Base-by-base conservation (phyloP, 2,329 filamentous ascomycete species). In the Aspergillus neoniger region DNA sequence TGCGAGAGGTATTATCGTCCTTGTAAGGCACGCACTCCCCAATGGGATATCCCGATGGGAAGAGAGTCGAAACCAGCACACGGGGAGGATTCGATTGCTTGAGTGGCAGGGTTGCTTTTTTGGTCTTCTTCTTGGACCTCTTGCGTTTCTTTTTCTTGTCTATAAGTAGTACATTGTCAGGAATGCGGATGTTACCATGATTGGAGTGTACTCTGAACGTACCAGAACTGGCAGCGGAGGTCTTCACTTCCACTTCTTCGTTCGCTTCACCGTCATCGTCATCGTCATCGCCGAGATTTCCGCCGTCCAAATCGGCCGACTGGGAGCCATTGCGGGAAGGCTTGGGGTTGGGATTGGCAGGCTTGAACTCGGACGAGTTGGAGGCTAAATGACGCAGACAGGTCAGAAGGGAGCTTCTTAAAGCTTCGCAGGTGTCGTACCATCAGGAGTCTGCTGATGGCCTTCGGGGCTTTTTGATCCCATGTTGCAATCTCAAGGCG, bases 71-170 rank as follows among this genome's bases (percentile, higher is more conserved):
- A 9, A 84, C 68, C 14, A 77, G 74, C 23, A 82, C 72, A n/a
- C 79, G 75, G 9, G 82, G 82, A 32, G 82, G 82, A 19, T 69
- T 75, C 7, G 78, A 77, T 63, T 84, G 82, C 59, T 76, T 68
- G 14, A 50, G 39, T 54, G 57, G 59, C 12, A 67, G 9, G 28
- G 28, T 39, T 49, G 55, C 63, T 15, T 54, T 64, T 17, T 61
- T 60, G 38, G 58, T 57, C 55, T 67, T 67, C 57, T 62, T 82
- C 69, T 79, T 80, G 72, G 65, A 74, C 74, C 67, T 74, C 71
- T 74, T 74, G 19, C 58, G 60, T 57, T 59, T 64, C 47, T 62
- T 62, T 52, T 64, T 65, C 43, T 63, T 61, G 8, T 60, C 39
- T 52, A 17, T 15, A 28, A 2, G 7, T 8, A 19, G 6, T 3